phyloP scores from a whole-genome alignment of 371 early-diverging fungal genomes.

The Mortierella sp. region DNA sequence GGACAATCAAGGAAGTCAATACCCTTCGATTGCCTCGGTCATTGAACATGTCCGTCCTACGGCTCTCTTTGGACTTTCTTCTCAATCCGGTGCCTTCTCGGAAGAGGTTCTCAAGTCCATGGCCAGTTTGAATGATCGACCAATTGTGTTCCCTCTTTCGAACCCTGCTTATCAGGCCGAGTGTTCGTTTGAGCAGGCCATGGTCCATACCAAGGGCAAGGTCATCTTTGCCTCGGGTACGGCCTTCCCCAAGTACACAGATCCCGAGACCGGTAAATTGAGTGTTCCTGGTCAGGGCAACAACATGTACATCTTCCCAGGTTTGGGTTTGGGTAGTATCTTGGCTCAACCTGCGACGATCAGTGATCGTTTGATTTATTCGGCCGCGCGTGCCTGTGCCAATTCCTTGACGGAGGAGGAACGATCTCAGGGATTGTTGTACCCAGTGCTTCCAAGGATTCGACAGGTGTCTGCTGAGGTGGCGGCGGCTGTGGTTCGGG shows the following conservation, averaged over 20 bases:
- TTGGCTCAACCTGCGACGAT: slow-evolving; percentile 74
- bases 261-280: slow-evolving; percentile 64
- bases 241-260: slow-evolving; percentile 83
- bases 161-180: slow-evolving; percentile 91
- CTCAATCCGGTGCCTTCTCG: slow-evolving; percentile 78
- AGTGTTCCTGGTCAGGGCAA: slow-evolving; percentile 89
- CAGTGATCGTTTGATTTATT: slow-evolving; percentile 84
- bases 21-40: slow-evolving; percentile 71
- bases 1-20: slow-evolving; percentile 81
- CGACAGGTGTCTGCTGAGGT: slow-evolving; percentile 82
- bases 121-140: slow-evolving; percentile 78
- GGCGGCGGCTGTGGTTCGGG: slow-evolving; percentile 78
- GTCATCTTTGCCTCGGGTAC: slow-evolving; percentile 95
- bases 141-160: slow-evolving; percentile 93
- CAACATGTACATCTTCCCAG: slow-evolving; percentile 94
- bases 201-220: slow-evolving; percentile 79
- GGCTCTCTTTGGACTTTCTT: slow-evolving; percentile 86
- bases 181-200: slow-evolving; percentile 91
- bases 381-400: slow-evolving; percentile 85
- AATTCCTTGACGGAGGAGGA: slow-evolving; percentile 77
- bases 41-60: slow-evolving; percentile 83
- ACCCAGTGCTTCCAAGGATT: slow-evolving; percentile 86
- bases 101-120: slow-evolving; percentile 71
- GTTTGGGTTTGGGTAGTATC: slow-evolving; percentile 87
- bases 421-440: slow-evolving; percentile 70